These are phyloP conservation scores for Ascobolus immersus DNA, from an alignment of 495 filamentous ascomycete genomes.

Conservation along the genomic window DNA sequence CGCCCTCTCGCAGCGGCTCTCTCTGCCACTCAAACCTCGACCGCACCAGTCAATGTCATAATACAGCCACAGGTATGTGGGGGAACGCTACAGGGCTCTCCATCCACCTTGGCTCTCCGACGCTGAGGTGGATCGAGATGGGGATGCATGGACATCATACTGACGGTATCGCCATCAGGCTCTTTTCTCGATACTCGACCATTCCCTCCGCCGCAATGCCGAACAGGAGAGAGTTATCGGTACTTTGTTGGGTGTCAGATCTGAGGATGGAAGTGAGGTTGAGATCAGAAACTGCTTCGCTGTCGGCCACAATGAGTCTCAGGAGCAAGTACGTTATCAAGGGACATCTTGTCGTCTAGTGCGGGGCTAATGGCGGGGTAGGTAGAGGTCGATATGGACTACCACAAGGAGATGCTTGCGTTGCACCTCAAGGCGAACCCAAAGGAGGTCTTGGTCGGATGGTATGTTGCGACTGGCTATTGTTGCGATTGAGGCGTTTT, in stretches of 20 bases:
- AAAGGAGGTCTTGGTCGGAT: conserved; percentile 78
- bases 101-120: background rate
- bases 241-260: conserved; percentile 70
- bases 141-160: too few species aligned
- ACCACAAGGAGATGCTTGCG: conserved; percentile 94
- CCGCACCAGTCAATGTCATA: conserved; percentile 69
- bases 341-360: background rate
- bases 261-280: conserved; percentile 87
- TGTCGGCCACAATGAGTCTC: conserved; percentile 89
- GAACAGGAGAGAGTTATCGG: conserved; percentile 90
- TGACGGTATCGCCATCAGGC: conserved; percentile 27
- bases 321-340: conserved; percentile 37
- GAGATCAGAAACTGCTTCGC: conserved; percentile 89
- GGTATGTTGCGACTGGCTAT: conserved; percentile 19
- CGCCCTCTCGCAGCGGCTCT: conserved; percentile 61
- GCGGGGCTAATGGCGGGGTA: conserved; percentile 1
- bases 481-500: background rate
- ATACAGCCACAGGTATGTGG: conserved; percentile 80
- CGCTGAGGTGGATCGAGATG: background rate
- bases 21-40: conserved; percentile 28
- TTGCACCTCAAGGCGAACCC: conserved; percentile 85
- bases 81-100: too few species aligned
- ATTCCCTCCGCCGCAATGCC: conserved; percentile 68
- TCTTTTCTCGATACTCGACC: conserved; percentile 89
- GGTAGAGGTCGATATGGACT: conserved; percentile 98